phyloP scores from a whole-genome alignment of 208 protist species.

The Wallacemonas collosoma region DNA sequence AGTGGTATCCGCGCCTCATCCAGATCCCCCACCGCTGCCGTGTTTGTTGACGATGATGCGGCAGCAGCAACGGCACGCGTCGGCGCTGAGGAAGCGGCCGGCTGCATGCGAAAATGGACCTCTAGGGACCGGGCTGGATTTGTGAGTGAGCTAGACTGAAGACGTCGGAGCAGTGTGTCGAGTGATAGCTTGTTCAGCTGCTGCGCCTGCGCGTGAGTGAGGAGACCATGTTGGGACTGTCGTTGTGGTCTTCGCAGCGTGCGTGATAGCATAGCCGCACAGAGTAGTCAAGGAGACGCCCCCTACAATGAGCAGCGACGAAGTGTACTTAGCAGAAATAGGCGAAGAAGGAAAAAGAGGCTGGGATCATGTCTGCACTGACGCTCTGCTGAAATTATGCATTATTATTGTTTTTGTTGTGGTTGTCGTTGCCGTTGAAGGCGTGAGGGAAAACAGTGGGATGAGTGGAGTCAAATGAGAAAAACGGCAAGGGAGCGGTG shows the following conservation, averaged over 20 bases:
- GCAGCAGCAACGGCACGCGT: neutral
- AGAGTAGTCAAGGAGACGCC: neutral
- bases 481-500: no score
- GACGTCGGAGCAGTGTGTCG: slow-evolving; percentile 69
- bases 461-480: no score
- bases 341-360: slow-evolving; percentile 6
- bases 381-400: neutral
- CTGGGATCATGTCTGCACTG: neutral
- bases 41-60: slow-evolving; percentile 16
- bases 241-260: neutral
- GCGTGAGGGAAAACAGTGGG: no score
- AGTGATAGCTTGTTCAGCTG: slow-evolving; percentile 46
- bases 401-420: neutral
- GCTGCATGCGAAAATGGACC: slow-evolving; percentile 51
- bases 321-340: neutral
- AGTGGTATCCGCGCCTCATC: slow-evolving; percentile 13
- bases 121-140: slow-evolving; percentile 68
- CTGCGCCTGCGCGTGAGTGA: slow-evolving; percentile 15
- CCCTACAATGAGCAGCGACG: neutral
- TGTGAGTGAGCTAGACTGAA: slow-evolving; percentile 74
- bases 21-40: neutral
- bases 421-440: neutral
- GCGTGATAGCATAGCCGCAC: neutral
- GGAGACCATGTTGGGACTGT: neutral
- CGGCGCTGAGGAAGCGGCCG: neutral